Base-by-base conservation (phyloP, 192 early-diverging fungal species). In the Backusella mclennaniae region DNA sequence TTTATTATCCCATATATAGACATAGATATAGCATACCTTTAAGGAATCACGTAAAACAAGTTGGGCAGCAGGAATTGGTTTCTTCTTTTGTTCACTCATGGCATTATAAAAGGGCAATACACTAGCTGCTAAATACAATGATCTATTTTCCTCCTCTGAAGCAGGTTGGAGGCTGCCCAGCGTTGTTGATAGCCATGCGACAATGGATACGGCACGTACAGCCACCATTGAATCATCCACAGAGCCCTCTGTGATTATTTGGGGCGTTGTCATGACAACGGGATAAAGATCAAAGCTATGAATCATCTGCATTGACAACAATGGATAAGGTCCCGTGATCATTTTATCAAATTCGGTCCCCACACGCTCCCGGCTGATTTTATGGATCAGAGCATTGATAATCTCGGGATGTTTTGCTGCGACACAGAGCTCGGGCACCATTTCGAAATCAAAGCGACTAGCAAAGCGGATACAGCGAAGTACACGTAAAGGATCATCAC, bases 341-440 rank as follows among this genome's bases (percentile, higher is more conserved):
- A 98, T 98, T 80, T 99, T 99, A 67, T 96, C 93, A 6, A 99
- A 59, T 82, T 99, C 98, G 0, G 87, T 89, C 26, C 97, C 97
- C 49, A 99, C 88, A 15, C 98, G 89, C 74, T 99, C 97, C 53
- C 93, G 87, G 68, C 93, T 95, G 68, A 99, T 95, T 79, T 99
- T 99, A 3, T 84, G 80, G 6, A 80, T 85, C 52, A 99, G 79
- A 0, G 92, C 93, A 35, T 80, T 35, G 73, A 85, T 89, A 26
- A 95, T 91, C 33, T 84, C 77, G 0, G 74, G 72, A 15, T 89
- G 75, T 11, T 86, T 74, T 2, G 92, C 86, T 1, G 94, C 93
- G 11, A 82, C 73, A 6, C 82, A 73, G 26, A 97, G 91, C 21
- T 90, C 89, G 19, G 87, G 85, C 4, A 92, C 91, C 29, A 99